Base-by-base conservation (phyloP, 106 monocot species). In the Amphibolis antarctica region DNA sequence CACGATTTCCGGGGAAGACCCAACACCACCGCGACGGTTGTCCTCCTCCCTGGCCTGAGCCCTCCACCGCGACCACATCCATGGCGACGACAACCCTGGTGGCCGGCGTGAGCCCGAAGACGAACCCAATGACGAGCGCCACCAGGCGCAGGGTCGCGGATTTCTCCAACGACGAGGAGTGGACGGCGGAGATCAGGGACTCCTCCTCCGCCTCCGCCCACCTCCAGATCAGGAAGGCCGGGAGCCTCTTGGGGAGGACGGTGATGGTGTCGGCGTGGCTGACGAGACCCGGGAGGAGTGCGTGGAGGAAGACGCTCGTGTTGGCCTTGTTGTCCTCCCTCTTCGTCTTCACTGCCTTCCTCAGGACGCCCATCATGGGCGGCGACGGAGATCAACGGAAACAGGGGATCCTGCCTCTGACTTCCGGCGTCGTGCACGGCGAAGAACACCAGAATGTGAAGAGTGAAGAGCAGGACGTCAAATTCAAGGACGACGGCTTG, bases 51-150 rank as follows among this genome's bases (percentile, higher is more conserved):
- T 36, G 4, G 4, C 7, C 36, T 7, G 7, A 2, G 4, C 2
- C 36, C 36, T 4, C 36, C 36, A 36, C 36, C 36, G 2, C 36
- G 4, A 36, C 56, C 36, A 36, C 36, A 36, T 36, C 36, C 36
- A 36, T 36, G 36, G 36, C 36, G 29, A 60, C 30, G 30, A 60
- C 59, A 12, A 29, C 59, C 1, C 26, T 60, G 9, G 59, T 60
- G 29, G 59, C 30, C 59, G 59, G 59, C 59, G 59, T 60, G 29
- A 60, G 59, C 59, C 59, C 59, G 29, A 55, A 9, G n/a, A 14
- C 59, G 27, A 60, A 60, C 27, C 59, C 59, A 1, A 60, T 60
- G 5, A 31, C 17, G 29, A 60, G 29, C 29, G 59, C 55, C 21
- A 55, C 55, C 24, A 12, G 55, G 12, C 55, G 55, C 55, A 36